phyloP scores from a whole-genome alignment of 2,329 filamentous ascomycete species.

The Fusarium coffeatum region DNA sequence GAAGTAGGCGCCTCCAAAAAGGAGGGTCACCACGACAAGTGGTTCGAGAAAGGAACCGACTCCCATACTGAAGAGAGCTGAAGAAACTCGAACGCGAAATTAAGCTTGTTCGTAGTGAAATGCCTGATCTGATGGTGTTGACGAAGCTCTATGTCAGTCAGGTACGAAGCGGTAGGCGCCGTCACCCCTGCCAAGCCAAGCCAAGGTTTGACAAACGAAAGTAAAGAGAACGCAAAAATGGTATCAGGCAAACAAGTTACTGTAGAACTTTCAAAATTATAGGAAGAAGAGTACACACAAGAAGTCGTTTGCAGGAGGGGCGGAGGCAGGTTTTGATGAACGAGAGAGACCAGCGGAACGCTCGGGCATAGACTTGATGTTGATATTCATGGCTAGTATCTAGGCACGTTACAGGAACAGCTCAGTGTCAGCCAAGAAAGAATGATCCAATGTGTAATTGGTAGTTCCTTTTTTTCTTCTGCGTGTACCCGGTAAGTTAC shows the following conservation, averaged over 20 bases:
- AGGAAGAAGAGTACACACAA: not conserved
- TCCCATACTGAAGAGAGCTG: conserved; percentile 48
- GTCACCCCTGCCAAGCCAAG: conserved; percentile 1
- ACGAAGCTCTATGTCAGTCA: not conserved
- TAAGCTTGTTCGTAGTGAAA: not conserved
- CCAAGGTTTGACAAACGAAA: not conserved
- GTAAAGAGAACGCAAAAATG: not conserved
- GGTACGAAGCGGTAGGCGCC: not conserved
- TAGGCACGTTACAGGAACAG: conserved; percentile 1
- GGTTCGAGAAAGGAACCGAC: conserved; percentile 57
- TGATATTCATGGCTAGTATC: conserved; percentile 12
- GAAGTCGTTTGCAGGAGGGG: not conserved
- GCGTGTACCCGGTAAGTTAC: conserved; percentile 7
- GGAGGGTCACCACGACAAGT: conserved; percentile 56
- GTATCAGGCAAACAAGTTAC: not conserved
- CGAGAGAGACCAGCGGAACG: conserved; percentile 14
- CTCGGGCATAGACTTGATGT: conserved; percentile 13
- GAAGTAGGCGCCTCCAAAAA: conserved; percentile 59
- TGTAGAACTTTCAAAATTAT: not conserved
- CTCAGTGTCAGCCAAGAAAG: not conserved
- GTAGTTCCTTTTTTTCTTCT: conserved; percentile 6
- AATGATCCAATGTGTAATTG: conserved; percentile 7
- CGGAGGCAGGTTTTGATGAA: conserved; percentile 27
- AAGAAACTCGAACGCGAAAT: not conserved
- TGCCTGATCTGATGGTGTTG: not conserved